These are phyloP conservation scores for Aspergillus versicolor DNA, from an alignment of 2,329 filamentous ascomycete genomes.

Conservation along the genomic window DNA sequence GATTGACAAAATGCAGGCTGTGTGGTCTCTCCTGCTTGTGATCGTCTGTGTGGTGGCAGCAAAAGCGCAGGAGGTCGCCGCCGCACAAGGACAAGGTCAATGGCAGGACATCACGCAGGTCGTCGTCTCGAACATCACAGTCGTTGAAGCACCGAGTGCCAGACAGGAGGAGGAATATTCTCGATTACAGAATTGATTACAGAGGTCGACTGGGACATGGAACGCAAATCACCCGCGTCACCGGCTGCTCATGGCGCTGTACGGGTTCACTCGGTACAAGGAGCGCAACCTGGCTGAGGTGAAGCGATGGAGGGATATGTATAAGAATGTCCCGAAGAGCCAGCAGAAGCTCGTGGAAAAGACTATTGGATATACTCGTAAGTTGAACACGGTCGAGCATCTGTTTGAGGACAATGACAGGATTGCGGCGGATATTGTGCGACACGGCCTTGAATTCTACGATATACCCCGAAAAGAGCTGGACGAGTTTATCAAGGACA, in stretches of 20 bases:
- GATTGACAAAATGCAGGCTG: background rate
- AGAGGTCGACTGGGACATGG: constrained; percentile 16
- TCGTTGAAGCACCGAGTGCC: background rate
- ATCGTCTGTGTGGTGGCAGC: background rate
- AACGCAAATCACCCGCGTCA: constrained; percentile 25
- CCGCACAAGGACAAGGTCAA: background rate
- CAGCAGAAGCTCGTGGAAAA: constrained; percentile 55
- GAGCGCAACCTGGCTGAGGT: constrained; percentile 20
- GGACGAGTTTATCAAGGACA: constrained; percentile 40
- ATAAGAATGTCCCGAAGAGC: constrained; percentile 20
- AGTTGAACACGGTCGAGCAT: constrained; percentile 46
- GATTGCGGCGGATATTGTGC: constrained; percentile 49
- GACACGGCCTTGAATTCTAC: constrained; percentile 50
- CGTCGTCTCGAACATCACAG: constrained; percentile 15
- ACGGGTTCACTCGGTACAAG: constrained; percentile 26
- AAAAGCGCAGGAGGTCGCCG: background rate
- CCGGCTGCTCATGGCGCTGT: constrained; percentile 26
- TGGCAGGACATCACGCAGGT: constrained; percentile 12
- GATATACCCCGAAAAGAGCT: constrained; percentile 47
- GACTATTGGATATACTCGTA: constrained; percentile 58
- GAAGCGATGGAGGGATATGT: constrained; percentile 21
- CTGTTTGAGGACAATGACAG: constrained; percentile 48
- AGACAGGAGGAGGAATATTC: constrained; percentile 14
- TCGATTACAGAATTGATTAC: constrained; percentile 18
- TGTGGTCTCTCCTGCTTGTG: background rate